A percentile compares a stretch with the other conserved stretches of the same genome.
These are phyloP conservation scores for Xylaria arbuscula DNA, from an alignment of 2,329 filamentous ascomycete species.

Conservation along the genomic window DNA sequence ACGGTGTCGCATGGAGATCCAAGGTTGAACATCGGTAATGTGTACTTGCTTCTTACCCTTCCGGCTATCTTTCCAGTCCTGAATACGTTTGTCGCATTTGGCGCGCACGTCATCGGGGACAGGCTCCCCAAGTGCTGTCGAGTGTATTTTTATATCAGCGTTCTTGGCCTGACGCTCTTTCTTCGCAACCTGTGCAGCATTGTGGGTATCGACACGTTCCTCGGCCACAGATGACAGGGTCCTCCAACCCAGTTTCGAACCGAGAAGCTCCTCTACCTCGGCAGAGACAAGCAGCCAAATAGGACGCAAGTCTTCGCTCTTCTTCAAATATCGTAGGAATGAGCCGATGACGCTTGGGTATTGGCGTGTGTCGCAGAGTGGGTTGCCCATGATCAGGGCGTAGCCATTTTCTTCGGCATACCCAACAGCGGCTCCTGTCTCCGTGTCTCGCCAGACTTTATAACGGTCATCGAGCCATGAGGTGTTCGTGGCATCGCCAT, in stretches of 20 bases:
- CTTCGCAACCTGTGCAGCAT: slow-evolving; percentile 68
- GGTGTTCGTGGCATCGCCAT: slow-evolving; percentile 92
- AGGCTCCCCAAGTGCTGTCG: slow-evolving; percentile 73
- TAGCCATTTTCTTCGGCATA: slow-evolving; percentile 80
- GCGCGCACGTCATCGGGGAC: slow-evolving; percentile 73
- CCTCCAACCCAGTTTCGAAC: slow-evolving; percentile 84
- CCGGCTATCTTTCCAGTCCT: slow-evolving; percentile 82
- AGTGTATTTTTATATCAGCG: slow-evolving; percentile 74
- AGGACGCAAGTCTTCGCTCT: slow-evolving; percentile 76
- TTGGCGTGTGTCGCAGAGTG: slow-evolving; percentile 83
- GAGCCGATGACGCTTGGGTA: slow-evolving; percentile 77
- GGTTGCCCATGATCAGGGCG: slow-evolving; percentile 87
- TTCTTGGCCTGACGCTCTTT: slow-evolving; percentile 81
- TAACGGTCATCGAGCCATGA: slow-evolving; percentile 93
- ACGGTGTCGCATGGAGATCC: slow-evolving; percentile 84
- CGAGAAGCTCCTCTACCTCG: slow-evolving; percentile 83
- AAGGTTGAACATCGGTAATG: slow-evolving; percentile 88
- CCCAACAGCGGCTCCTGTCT: slow-evolving; percentile 84
- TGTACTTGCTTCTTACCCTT: slow-evolving; percentile 87
- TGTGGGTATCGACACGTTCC: slow-evolving; percentile 84
- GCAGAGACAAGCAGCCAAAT: slow-evolving; percentile 89
- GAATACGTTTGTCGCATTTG: slow-evolving; percentile 77
- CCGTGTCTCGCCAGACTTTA: slow-evolving; percentile 83
- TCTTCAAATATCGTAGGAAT: slow-evolving; percentile 80
- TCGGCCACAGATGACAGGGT: slow-evolving; percentile 89